These are phyloP conservation scores for Epichloe glyceriae DNA, from an alignment of 2,329 filamentous ascomycete genomes.

Conservation along the genomic window DNA sequence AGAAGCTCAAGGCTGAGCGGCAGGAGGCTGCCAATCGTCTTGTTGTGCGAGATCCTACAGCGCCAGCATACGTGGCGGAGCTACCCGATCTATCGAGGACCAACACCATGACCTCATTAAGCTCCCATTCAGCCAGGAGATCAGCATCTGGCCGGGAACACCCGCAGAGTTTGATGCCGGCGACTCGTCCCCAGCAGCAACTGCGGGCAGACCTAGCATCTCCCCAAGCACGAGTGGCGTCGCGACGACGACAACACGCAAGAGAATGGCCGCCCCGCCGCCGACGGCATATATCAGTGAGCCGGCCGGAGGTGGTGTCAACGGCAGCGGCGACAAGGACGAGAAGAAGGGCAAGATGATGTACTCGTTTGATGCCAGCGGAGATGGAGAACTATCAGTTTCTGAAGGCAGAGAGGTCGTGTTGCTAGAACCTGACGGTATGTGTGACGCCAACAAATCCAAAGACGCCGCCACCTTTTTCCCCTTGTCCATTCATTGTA, in stretches of 20 bases:
- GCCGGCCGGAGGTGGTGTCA: slow-evolving; percentile 38
- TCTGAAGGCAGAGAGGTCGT: slow-evolving; percentile 65
- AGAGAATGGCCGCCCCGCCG: slow-evolving; percentile 75
- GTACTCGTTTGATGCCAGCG: slow-evolving; percentile 70
- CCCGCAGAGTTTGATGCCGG: slow-evolving; percentile 35
- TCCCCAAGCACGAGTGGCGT: slow-evolving; percentile 15
- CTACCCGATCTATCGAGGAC: slow-evolving; percentile 59
- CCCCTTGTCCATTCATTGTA: not conserved
- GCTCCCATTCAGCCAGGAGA: slow-evolving; percentile 67
- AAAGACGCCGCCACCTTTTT: not conserved
- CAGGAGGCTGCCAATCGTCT: slow-evolving; percentile 63
- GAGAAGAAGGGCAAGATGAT: slow-evolving; percentile 72
- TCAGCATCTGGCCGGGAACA: slow-evolving; percentile 33
- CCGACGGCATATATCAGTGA: slow-evolving; percentile 68
- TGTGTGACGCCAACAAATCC: not conserved
- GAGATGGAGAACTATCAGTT: slow-evolving; percentile 70
- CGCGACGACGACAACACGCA: slow-evolving; percentile 29
- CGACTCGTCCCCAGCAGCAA: slow-evolving; percentile 11
- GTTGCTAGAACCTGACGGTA: slow-evolving; percentile 80
- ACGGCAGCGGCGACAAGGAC: slow-evolving; percentile 24
- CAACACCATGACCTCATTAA: slow-evolving; percentile 83
- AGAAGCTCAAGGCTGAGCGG: slow-evolving; percentile 77
- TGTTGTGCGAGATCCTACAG: slow-evolving; percentile 31
- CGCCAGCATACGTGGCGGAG: slow-evolving; percentile 38
- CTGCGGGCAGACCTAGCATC: slow-evolving; percentile 14